A percentile compares a stretch with the other conserved stretches of the same genome.
These are phyloP conservation scores for Termitomyces sp. DNA, from an alignment of 768 basidiomycete genomes.

Conservation along the genomic window DNA sequence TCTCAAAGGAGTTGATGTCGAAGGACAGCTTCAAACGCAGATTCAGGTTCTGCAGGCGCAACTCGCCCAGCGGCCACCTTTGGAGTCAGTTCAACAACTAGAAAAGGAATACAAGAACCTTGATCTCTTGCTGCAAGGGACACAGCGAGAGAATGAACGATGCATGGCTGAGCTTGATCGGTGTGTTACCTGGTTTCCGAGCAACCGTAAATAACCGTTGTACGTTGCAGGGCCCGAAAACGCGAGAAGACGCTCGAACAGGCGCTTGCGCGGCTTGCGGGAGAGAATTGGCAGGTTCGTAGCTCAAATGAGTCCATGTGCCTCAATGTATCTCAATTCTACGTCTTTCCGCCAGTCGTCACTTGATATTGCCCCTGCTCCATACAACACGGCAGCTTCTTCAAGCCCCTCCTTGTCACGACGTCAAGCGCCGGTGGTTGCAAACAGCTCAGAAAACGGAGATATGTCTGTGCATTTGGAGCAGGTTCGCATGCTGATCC, in stretches of 20 bases:
- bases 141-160: slow-evolving; percentile 81
- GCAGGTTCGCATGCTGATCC: slow-evolving; percentile 17
- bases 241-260: slow-evolving; percentile 75
- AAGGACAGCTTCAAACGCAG: slow-evolving; percentile 51
- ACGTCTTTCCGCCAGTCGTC: slow-evolving; percentile 18
- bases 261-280: slow-evolving; percentile 63
- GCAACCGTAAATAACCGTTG: neutral
- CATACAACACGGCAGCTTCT: slow-evolving; percentile 16
- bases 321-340: neutral
- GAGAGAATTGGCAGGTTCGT: slow-evolving; percentile 79
- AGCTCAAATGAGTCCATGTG: slow-evolving; percentile 7
- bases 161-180: slow-evolving; percentile 79
- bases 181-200: slow-evolving; percentile 28
- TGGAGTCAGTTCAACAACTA: slow-evolving; percentile 60
- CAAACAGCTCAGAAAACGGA: slow-evolving; percentile 3
- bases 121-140: slow-evolving; percentile 72
- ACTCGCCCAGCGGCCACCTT: slow-evolving; percentile 61
- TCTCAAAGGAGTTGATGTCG: neutral
- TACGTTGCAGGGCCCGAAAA: slow-evolving; percentile 43
- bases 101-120: slow-evolving; percentile 72
- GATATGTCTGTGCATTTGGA: slow-evolving; percentile 12
- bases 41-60: slow-evolving; percentile 61
- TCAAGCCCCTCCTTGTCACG: slow-evolving; percentile 31
- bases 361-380: slow-evolving; percentile 27
- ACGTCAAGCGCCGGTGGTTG: slow-evolving; percentile 15